Evolutionary conservation across 1,284 basidiomycete genomes (phyloP), one percentile per base, ranked within the genome.

Genomic region (Flammula alnicola): DNA sequence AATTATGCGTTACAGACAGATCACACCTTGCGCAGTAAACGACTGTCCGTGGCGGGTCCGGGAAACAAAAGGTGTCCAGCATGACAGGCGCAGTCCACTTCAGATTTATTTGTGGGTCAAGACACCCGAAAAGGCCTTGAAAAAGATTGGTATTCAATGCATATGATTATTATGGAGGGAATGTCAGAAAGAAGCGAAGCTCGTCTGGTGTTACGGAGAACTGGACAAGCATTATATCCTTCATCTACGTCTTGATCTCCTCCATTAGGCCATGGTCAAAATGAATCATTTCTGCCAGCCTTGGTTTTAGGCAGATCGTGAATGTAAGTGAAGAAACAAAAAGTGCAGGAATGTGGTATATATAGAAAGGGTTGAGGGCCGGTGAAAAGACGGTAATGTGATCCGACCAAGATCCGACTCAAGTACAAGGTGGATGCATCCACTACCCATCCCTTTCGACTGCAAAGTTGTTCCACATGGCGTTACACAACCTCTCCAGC

Each of bases 111-210:
- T 27, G 30, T 47, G 40, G 32, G 40, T 48, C 38, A 27, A 52
- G 27, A 20, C 17, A 22, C 11, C n/a, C 5, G 30, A 32, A 29
- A 29, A 22, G 38, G n/a, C 35, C n/a, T 19, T 29, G 33, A 12
- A 17, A 38, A n/a, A 14, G 12, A 29, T 29, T 11, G 12, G 14
- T 6, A 20, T 20, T 16, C 35, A 19, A 41, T 44, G 33, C 23
- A 27, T 19, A 29, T 29, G 45, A 25, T 17, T 37, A 20, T 47
- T 27, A 46, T 22, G 22, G 52, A 44, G n/a, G 23, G 49, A 42
- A 70, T 86, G 82, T 86, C 57, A 72, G 83, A 80, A 77, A 76
- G 78, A 79, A 79, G 84, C 84, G 84, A 87, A 87, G 83, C 83
- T 72, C 72, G 53, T 59, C 55, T 60, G 62, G 53, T 65, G 66